Evolutionary conservation across 2,329 filamentous ascomycete genomes (phyloP), one percentile per base, ranked within the genome.

Genomic region (Phoma sp.): DNA sequence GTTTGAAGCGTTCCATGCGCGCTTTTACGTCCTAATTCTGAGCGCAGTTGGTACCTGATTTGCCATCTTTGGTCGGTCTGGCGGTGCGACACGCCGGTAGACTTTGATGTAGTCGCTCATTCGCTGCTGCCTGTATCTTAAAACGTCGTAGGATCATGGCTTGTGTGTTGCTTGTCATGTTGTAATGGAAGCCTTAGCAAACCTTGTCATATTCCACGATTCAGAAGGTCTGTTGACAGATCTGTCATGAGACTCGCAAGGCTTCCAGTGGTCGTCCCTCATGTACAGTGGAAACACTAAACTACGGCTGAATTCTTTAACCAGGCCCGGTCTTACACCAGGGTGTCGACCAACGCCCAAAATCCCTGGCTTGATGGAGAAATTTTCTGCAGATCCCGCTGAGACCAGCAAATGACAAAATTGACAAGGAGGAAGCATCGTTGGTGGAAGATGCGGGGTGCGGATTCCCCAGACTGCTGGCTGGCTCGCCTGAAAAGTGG

Each of bases 1-100:
- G 25, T 8, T 27, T 29, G 58, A 62, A 52, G 47, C 44, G 52
- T 53, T 18, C 18, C 18, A 18, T 18, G 18, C 18, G 18, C 18
- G 38, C 41, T 52, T 41, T 48, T 35, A 55, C 58, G 41, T 57
- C 51, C 46, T n/a, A 30, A 41, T 47, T 18, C 18, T 18, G 18
- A 18, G 18, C 18, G 18, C 18, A 18, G 18, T 18, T 18, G 18
- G 18, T 18, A 18, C 18, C 18, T 18, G 18, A 18, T 18, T 1
- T 51, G 49, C 50, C 58, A 45, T 40, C 50, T 33, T 52, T 35
- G n/a, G 30, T 47, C 43, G 49, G 30, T 37, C 18, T 46, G 9
- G 13, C 37, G 43, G 43, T 42, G n/a, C 32, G 43, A 47, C 23
- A 38, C 24, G 43, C 43, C 50, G 43, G 37, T 8, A 27, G 5